phyloP scores from a whole-genome alignment of 208 protist genomes.

The Tritrichomonas foetus region DNA sequence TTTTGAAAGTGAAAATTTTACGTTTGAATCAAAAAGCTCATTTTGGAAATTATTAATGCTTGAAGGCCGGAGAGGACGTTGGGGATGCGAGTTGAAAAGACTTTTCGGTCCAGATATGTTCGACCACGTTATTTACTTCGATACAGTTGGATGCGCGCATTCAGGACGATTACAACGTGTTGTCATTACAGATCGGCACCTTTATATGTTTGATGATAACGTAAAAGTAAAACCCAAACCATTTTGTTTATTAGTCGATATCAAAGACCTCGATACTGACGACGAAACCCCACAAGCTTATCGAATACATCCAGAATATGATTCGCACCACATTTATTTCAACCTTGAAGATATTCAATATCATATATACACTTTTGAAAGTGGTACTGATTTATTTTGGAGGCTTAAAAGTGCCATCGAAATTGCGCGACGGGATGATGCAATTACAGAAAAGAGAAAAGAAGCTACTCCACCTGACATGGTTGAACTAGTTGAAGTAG shows the following conservation, averaged over 20 bases:
- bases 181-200: not conserved
- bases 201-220: not conserved
- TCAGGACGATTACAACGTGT: not conserved
- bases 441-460: no score
- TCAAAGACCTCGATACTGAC: not conserved
- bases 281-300: not conserved
- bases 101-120: not conserved
- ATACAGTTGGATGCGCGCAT: not conserved
- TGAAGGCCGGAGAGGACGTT: not conserved
- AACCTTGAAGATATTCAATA: not conserved
- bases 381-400: not conserved
- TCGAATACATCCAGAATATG: not conserved
- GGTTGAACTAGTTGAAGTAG: not conserved
- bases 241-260: not conserved
- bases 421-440: not conserved
- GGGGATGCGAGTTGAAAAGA: not conserved
- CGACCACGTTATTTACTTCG: conserved; percentile 20
- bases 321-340: not conserved
- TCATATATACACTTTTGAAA: conserved; percentile 10
- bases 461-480: not conserved
- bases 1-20: no score
- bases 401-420: not conserved
- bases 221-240: not conserved
- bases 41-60: no score
- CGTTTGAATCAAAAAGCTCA: no score